Percentiles rank a stretch among this genome's conserved stretches.
phyloP scores from a whole-genome alignment of 192 early-diverging fungal species.

The Entomortierella lignicola region DNA sequence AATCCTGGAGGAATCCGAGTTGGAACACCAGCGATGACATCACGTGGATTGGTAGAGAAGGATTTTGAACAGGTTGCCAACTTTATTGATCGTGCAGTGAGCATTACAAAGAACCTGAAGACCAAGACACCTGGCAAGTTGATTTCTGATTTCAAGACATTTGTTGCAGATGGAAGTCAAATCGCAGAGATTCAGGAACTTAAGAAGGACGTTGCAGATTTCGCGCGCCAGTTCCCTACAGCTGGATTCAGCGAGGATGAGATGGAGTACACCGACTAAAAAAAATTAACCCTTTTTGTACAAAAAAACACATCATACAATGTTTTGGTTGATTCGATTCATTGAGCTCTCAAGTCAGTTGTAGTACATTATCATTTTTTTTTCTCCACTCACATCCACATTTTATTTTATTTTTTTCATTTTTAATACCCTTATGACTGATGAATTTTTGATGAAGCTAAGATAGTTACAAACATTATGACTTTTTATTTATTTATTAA shows the following conservation, averaged over 20 bases:
- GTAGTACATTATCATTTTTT: no score
- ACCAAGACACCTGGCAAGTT: conserved; percentile 74
- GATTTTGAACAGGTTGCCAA: conserved; percentile 91
- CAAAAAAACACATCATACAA: conserved; percentile 3
- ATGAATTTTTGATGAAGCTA: no score
- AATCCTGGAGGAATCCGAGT: conserved; percentile 94
- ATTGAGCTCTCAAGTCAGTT: no score
- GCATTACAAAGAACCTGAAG: conserved; percentile 80
- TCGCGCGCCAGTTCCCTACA: conserved; percentile 88
- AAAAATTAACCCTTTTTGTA: not conserved
- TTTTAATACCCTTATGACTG: no score
- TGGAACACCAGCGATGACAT: conserved; percentile 98
- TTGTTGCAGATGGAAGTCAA: conserved; percentile 74
- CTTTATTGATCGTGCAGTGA: conserved; percentile 91
- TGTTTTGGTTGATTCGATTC: no score
- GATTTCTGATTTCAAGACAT: conserved; percentile 91
- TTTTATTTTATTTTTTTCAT: no score
- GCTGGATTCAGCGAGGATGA: conserved; percentile 83
- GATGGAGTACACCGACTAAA: conserved; percentile 64
- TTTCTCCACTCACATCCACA: no score
- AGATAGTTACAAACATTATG: no score
- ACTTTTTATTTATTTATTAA: no score
- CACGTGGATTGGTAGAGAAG: conserved; percentile 83
- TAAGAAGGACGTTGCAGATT: conserved; percentile 84
- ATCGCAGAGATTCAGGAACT: conserved; percentile 74